Base-by-base conservation (phyloP, 2,329 filamentous ascomycete genomes). In the Immersiporthe knoxdaviesiana region DNA sequence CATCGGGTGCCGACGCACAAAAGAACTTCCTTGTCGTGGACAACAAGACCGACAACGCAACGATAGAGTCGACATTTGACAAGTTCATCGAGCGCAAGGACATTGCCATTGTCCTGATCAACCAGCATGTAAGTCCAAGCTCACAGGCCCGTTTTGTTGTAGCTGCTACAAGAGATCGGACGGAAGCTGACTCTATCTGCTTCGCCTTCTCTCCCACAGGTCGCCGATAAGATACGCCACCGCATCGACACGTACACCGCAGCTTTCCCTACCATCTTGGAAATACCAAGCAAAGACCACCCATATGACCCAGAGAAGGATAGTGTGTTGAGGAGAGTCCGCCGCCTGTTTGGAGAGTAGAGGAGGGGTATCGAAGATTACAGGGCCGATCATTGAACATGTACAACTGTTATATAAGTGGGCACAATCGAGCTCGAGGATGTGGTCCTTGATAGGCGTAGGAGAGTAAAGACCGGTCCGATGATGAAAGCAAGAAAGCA, bases 21-120 rank as follows among this genome's bases (percentile, higher is more conserved):
- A 97, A 97, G 85, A 99, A 99, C 86, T 99, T 97, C 83, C 89
- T 99, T 12, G 93, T 99, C 68, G 96, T 99, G 72, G 95, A 99
- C 81, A 84, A 82, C 78, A 98, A 98, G 86, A 99, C 95, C 50
- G 94, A 97, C 74, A 96, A 87, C 66, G 84, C 92, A 3, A 85
- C 92, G 68, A 97, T 99, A 77, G 96, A 98, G 81, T 88, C 90
- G 47, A 91, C 94, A 12, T 99, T 99, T 79, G 91, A 97, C 73
- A 87, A 87, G 74, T 98, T 97, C 81, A 97, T 89, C 68, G 88
- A 96, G 80, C 87, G 96, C 78, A 98, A 98, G 81, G 96, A 99
- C 78, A 97, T 99, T 79, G 96, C 94, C 37, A 97, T 99, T 76
- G 81, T 99, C 71, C 84, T 99, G 74, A 98, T 99, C 81, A 99